A percentile compares a stretch with the other conserved stretches of the same genome.
phyloP scores from a whole-genome alignment of 805 yeast genomes.

The Candida adriatica region DNA sequence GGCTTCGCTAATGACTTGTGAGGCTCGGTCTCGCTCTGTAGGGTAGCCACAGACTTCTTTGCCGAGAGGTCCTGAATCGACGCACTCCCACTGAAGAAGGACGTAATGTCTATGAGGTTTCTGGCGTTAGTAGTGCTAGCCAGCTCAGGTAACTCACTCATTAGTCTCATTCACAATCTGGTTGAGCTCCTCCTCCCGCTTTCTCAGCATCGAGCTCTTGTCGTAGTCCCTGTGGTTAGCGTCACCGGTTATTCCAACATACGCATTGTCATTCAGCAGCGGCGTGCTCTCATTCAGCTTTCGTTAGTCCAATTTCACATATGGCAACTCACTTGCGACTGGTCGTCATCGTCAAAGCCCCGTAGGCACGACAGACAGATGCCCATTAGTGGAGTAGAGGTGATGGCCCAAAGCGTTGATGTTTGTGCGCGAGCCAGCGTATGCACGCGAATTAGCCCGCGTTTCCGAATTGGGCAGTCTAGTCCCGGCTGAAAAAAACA shows the following conservation, averaged over 20 bases:
- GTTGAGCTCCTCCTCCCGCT: slow-evolving; percentile 40
- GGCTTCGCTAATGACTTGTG: slow-evolving; percentile 8
- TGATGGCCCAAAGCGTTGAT: too few relatives aligned
- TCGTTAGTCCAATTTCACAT: slow-evolving; percentile 20
- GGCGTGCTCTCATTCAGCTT: slow-evolving; percentile 32
- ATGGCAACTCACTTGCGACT: slow-evolving; percentile 24
- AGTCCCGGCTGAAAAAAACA: too few relatives aligned
- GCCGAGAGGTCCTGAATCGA: slow-evolving; percentile 10
- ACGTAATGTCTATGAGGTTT: slow-evolving; percentile 19
- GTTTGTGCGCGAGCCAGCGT: too few relatives aligned
- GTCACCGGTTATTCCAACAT: too few relatives aligned
- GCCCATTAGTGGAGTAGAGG: too few relatives aligned
- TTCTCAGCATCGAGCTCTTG: slow-evolving; percentile 15
- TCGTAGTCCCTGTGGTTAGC: slow-evolving; percentile 18
- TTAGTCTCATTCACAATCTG: slow-evolving; percentile 37
- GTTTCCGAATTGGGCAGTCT: too few relatives aligned
- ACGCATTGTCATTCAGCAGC: slow-evolving; percentile 20
- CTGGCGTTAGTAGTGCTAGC: slow-evolving; percentile 1
- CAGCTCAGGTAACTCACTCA: slow-evolving; percentile 11
- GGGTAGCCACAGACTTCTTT: slow-evolving; percentile 12
- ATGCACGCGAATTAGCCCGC: too few relatives aligned
- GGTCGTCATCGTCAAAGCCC: slow-evolving; percentile 31
- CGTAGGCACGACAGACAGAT: slow-evolving; percentile 40
- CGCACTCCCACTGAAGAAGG: slow-evolving; percentile 16
- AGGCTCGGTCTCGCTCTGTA: slow-evolving; percentile 4